Conservation (phyloP, 2,329 filamentous ascomycete species). For the Trichoderma atrobrunneum region DNA sequence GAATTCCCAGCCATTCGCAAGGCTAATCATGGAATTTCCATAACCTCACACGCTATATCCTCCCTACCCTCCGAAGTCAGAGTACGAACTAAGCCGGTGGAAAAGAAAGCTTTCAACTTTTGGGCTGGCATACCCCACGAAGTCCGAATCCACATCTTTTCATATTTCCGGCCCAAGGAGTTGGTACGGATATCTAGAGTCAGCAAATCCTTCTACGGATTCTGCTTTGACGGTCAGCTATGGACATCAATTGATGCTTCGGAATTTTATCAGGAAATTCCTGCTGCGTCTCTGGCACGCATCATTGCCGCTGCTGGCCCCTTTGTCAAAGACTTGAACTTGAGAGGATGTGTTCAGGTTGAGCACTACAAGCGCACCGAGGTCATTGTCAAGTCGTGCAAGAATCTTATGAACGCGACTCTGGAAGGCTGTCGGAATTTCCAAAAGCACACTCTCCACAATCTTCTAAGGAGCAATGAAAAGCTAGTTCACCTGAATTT, state of each 20-base stretch:
- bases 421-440: slow-evolving; percentile 89
- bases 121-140: slow-evolving; percentile 83
- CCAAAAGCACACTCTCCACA: slow-evolving; percentile 72
- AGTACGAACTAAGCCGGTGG: slow-evolving; percentile 39
- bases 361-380: slow-evolving; percentile 75
- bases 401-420: slow-evolving; percentile 81
- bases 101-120: slow-evolving; percentile 55
- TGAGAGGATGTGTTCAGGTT: slow-evolving; percentile 87
- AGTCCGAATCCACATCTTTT: slow-evolving; percentile 73
- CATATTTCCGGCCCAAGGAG: slow-evolving; percentile 74
- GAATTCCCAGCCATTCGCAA: slow-evolving; percentile 53
- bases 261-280: slow-evolving; percentile 83
- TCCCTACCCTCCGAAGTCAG: slow-evolving; percentile 58
- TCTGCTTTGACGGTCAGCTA: slow-evolving; percentile 92
- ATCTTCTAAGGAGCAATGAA: slow-evolving; percentile 69
- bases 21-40: slow-evolving; percentile 48
- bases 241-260: slow-evolving; percentile 84
- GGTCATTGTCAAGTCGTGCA: slow-evolving; percentile 77
- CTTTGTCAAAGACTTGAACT: slow-evolving; percentile 86
- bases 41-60: slow-evolving; percentile 47
- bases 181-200: slow-evolving; percentile 75
- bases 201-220: slow-evolving; percentile 72
- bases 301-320: slow-evolving; percentile 84
- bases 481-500: slow-evolving; percentile 82
- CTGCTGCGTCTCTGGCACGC: slow-evolving; percentile 76